Evolutionary conservation across 1,139 yeast species (phyloP).

Genomic region (Yamadazyma pseudoaaseri): DNA sequence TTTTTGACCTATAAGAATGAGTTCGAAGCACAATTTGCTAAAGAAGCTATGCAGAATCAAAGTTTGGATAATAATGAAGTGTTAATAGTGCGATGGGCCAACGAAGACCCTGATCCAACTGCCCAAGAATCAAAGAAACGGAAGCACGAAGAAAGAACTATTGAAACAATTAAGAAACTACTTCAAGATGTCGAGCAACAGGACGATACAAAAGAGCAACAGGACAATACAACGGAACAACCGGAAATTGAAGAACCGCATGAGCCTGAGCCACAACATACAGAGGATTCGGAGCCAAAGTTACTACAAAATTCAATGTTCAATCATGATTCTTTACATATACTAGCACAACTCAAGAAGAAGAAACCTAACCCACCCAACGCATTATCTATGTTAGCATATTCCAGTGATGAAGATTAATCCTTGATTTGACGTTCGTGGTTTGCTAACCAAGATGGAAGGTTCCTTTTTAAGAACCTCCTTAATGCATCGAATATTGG

Average conservation of each 20-base stretch:
- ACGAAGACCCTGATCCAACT: conserved; percentile 78
- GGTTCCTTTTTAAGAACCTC: conserved; percentile 45
- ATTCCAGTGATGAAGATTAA: conserved; percentile 31
- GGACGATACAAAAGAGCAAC: conserved; percentile 7
- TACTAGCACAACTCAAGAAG: conserved; percentile 11
- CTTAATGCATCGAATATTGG: conserved; percentile 53
- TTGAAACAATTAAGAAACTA: conserved; percentile 31
- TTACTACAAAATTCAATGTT: conserved; percentile 5
- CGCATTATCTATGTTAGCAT: conserved; percentile 11
- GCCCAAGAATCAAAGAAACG: conserved; percentile 55
- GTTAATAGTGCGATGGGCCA: conserved; percentile 82
- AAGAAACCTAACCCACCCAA: conserved; percentile 5
- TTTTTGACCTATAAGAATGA: conserved; percentile 73
- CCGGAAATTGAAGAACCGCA: conserved; percentile 11
- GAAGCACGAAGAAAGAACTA: conserved; percentile 33
- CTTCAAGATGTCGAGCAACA: conserved; percentile 15
- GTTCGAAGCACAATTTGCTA: conserved; percentile 85
- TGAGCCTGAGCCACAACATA: conserved; percentile 2
- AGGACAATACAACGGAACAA: conserved; percentile 6
- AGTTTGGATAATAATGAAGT: conserved; percentile 64
- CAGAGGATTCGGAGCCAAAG: neutral
- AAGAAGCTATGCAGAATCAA: conserved; percentile 89
- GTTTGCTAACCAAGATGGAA: conserved; percentile 52
- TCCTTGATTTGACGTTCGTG: too few relatives aligned
- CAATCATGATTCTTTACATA: conserved; percentile 9